These are phyloP conservation scores for Entomophthora muscae DNA, from an alignment of 371 early-diverging fungal genomes.

Conservation along the genomic window DNA sequence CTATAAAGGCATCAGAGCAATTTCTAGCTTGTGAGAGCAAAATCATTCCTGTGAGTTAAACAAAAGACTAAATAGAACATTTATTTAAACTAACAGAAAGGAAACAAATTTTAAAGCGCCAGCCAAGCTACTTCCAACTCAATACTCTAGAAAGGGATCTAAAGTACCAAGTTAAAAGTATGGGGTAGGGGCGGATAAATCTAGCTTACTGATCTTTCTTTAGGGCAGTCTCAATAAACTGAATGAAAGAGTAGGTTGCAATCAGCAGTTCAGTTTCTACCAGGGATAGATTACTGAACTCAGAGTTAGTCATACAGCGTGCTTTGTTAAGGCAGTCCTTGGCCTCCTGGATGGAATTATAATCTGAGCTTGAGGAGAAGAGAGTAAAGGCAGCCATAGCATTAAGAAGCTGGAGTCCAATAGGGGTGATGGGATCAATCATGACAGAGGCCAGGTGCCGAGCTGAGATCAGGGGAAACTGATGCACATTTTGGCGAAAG, in stretches of 20 bases:
- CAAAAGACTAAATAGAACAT: too few species aligned
- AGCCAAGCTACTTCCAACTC: too few species aligned
- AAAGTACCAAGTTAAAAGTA: background rate
- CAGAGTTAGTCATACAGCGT: background rate
- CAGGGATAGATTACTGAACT: background rate
- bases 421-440: background rate
- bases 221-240: background rate
- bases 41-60: too few species aligned
- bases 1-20: too few species aligned
- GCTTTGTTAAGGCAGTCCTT: background rate
- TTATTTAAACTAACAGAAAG: too few species aligned
- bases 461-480: background rate
- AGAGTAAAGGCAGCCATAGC: background rate
- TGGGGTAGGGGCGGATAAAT: background rate
- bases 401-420: background rate
- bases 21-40: too few species aligned
- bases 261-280: background rate
- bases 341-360: background rate
- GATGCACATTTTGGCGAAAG: background rate
- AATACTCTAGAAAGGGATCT: background rate
- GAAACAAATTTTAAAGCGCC: too few species aligned
- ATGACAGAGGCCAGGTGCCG: background rate
- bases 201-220: background rate
- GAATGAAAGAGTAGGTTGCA: background rate
- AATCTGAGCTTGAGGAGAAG: background rate